Evolutionary conservation across 2,329 filamentous ascomycete genomes (phyloP).

Genomic region (Verticillium nubilum): DNA sequence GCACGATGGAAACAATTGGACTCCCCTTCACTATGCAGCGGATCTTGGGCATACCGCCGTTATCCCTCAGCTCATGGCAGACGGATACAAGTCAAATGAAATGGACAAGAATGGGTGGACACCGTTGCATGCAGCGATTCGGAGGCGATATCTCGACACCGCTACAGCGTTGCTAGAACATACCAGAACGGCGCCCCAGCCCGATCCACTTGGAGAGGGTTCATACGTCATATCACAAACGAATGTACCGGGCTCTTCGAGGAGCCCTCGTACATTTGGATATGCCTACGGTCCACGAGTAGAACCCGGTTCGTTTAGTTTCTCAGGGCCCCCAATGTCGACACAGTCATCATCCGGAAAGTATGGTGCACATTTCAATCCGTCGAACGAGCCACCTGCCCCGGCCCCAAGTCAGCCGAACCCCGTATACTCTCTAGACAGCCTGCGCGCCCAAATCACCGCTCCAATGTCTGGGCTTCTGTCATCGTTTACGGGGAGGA

Average conservation of each 20-base stretch:
- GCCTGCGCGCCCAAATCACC: background rate
- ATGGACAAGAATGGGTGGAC: background rate
- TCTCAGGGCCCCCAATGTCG: background rate
- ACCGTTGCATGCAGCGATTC: background rate
- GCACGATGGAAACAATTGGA: background rate
- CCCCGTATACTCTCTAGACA: background rate
- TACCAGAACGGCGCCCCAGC: background rate
- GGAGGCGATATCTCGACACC: background rate
- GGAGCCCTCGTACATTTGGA: background rate
- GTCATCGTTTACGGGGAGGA: background rate
- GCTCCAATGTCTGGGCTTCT: background rate
- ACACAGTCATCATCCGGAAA: background rate
- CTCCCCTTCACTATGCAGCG: background rate
- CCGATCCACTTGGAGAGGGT: too few species aligned
- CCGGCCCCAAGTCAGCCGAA: background rate
- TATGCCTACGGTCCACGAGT: background rate
- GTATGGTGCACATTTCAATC: background rate
- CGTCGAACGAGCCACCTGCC: background rate
- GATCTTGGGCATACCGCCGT: background rate
- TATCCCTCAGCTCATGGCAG: background rate
- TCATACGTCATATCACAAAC: too few species aligned
- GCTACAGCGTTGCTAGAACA: background rate
- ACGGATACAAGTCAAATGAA: background rate
- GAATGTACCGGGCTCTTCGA: too few species aligned
- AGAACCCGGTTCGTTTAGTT: background rate